A percentile compares a stretch with the other conserved stretches of the same genome.
Evolutionary conservation across 164 flowering plant genomes (phyloP).

Genomic region (Nymphaea colorata): DNA sequence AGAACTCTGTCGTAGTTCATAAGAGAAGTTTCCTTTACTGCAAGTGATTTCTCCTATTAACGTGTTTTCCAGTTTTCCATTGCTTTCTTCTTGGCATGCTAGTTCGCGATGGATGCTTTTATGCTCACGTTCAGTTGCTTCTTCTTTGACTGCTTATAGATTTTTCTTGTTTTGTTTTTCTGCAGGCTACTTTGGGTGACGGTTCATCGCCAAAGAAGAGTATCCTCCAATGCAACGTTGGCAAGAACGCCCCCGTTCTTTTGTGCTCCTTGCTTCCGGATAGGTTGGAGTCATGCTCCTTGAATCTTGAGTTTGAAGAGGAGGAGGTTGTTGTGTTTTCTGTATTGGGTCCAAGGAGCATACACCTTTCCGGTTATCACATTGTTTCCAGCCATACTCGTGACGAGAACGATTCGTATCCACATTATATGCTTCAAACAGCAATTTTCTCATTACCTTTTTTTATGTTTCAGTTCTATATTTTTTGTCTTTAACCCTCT

Average conservation of each 20-base stretch:
- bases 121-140: background rate
- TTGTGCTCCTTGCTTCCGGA: slow-evolving; percentile 68
- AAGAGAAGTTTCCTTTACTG: background rate
- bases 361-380: slow-evolving; percentile 76
- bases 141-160: too few relatives aligned
- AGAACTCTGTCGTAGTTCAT: too few relatives aligned
- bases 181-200: slow-evolving; percentile 74
- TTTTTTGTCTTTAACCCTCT: slow-evolving; percentile 19
- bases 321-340: slow-evolving; percentile 60
- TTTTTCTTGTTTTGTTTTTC: slow-evolving; percentile 1
- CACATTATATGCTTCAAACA: slow-evolving; percentile 9
- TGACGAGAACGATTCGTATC: slow-evolving; percentile 55
- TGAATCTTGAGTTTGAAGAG: slow-evolving; percentile 75
- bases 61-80: background rate
- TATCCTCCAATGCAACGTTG: slow-evolving; percentile 50
- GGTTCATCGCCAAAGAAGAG: slow-evolving; percentile 44
- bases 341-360: slow-evolving; percentile 57
- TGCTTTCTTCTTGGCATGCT: background rate
- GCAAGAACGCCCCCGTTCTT: slow-evolving; percentile 44
- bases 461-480: background rate
- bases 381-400: slow-evolving; percentile 16
- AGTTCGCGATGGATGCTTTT: background rate
- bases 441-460: background rate
- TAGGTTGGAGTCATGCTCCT: slow-evolving; percentile 43
- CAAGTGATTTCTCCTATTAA: background rate